A percentile compares a stretch with the other conserved stretches of the same genome.
These are phyloP conservation scores for Leccinum imitatum DNA, from an alignment of 768 basidiomycete genomes.

Conservation along the genomic window DNA sequence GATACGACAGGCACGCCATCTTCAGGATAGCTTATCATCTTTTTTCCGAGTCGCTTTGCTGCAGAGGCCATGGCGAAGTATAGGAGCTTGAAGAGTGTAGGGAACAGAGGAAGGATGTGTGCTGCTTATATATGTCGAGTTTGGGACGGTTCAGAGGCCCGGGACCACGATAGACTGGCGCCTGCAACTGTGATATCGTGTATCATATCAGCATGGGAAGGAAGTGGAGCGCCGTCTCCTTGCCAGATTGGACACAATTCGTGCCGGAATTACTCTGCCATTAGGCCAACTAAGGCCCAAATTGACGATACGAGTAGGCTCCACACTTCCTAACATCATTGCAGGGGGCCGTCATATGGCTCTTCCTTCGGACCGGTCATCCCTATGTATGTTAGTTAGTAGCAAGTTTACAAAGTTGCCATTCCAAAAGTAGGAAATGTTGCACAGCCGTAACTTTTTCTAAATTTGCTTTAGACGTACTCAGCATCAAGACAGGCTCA, in stretches of 20 bases:
- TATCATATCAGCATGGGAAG: constrained; percentile 16
- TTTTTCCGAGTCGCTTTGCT: constrained; percentile 54
- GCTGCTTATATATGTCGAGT: constrained; percentile 3
- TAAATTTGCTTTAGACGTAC: not conserved
- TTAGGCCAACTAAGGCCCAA: not conserved
- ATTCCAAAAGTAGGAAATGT: not conserved
- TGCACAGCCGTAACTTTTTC: not conserved
- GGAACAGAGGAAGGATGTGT: not conserved
- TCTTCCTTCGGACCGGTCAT: not conserved
- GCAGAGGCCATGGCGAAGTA: constrained; percentile 35
- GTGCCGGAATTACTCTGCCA: not conserved
- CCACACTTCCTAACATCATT: not conserved
- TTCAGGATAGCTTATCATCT: constrained; percentile 60
- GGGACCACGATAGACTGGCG: not conserved
- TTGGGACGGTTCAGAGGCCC: not conserved
- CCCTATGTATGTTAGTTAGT: not conserved
- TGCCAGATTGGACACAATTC: not conserved
- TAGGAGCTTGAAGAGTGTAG: not conserved
- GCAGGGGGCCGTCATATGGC: not conserved
- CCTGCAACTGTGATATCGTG: not conserved
- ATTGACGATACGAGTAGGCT: not conserved
- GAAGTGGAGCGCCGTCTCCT: constrained; percentile 18
- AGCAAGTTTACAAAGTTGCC: not conserved
- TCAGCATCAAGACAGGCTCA: constrained; percentile 3
- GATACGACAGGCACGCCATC: constrained; percentile 58